A percentile compares a stretch with the other conserved stretches of the same genome.
Conservation (phyloP, 1,139 yeast genomes). For the Wickerhamiella pararugosa region DNA sequence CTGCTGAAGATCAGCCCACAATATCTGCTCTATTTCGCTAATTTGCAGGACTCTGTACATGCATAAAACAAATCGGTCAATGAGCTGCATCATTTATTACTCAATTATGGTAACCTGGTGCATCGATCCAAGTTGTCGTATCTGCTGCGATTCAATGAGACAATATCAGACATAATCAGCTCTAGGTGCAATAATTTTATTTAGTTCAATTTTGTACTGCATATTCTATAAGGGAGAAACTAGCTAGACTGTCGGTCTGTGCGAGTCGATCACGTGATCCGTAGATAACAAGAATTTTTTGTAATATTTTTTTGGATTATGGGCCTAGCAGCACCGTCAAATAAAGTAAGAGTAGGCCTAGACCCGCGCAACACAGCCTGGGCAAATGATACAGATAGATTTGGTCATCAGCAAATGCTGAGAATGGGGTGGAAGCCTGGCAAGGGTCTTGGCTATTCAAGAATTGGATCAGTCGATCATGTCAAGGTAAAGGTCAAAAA, state of each 20-base stretch:
- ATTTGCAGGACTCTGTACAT: too few relatives aligned
- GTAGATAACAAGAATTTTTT: neutral
- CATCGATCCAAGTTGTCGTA: too few relatives aligned
- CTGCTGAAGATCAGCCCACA: slow-evolving; percentile 45
- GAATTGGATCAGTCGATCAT: slow-evolving; percentile 50
- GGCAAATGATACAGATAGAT: slow-evolving; percentile 73
- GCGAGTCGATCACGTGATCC: neutral
- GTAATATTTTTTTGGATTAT: slow-evolving; percentile 19
- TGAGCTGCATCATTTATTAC: too few relatives aligned
- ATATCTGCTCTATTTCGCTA: slow-evolving; percentile 36
- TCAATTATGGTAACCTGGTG: too few relatives aligned
- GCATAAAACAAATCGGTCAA: too few relatives aligned
- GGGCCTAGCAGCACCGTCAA: slow-evolving; percentile 85
- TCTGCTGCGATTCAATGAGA: neutral
- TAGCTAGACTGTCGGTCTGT: neutral
- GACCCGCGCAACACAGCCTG: slow-evolving; percentile 93
- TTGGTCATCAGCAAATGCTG: slow-evolving; percentile 75
- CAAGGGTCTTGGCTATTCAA: slow-evolving; percentile 57
- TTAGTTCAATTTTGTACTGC: neutral
- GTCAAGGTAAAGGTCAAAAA: slow-evolving; percentile 70
- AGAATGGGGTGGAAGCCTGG: slow-evolving; percentile 91
- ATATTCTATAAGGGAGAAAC: neutral
- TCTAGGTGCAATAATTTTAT: neutral
- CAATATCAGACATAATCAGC: neutral
- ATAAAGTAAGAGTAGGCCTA: slow-evolving; percentile 70